Conservation (phyloP, 345 rosid genomes). For the Populus simonii region DNA sequence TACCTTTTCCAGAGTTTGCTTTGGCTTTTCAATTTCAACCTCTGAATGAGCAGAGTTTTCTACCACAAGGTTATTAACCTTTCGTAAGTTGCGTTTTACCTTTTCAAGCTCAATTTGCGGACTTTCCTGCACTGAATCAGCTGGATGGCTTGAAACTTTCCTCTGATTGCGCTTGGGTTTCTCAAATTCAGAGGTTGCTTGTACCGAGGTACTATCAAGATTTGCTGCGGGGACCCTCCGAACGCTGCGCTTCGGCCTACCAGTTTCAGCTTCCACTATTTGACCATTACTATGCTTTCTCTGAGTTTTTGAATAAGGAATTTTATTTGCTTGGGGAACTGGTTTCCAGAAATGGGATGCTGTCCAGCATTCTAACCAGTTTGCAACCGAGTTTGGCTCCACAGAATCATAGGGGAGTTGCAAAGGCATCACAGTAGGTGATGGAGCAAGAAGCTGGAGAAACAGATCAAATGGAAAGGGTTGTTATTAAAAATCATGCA, state of each 20-base stretch:
- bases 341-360: conserved; percentile 73
- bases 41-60: conserved; percentile 59
- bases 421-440: conserved; percentile 62
- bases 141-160: conserved; percentile 55
- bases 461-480: conserved; percentile 9
- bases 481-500: neutral
- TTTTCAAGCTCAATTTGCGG: conserved; percentile 87
- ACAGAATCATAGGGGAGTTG: conserved; percentile 44
- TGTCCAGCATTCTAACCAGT: conserved; percentile 88
- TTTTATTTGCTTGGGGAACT: conserved; percentile 55
- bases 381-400: conserved; percentile 60
- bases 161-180: conserved; percentile 62
- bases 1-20: conserved; percentile 45
- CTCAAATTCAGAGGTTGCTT: conserved; percentile 55
- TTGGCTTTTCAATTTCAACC: conserved; percentile 52
- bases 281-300: conserved; percentile 48
- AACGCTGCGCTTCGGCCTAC: conserved; percentile 60
- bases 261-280: conserved; percentile 48
- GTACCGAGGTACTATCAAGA: conserved; percentile 39
- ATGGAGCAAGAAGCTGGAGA: conserved; percentile 71
- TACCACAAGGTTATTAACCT: conserved; percentile 66
- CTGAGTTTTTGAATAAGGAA: conserved; percentile 39
- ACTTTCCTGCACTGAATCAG: conserved; percentile 60
- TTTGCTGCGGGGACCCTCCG: conserved; percentile 57
- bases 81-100: conserved; percentile 85